Conservation (phyloP, 768 basidiomycete species). For the Suillus luteus region DNA sequence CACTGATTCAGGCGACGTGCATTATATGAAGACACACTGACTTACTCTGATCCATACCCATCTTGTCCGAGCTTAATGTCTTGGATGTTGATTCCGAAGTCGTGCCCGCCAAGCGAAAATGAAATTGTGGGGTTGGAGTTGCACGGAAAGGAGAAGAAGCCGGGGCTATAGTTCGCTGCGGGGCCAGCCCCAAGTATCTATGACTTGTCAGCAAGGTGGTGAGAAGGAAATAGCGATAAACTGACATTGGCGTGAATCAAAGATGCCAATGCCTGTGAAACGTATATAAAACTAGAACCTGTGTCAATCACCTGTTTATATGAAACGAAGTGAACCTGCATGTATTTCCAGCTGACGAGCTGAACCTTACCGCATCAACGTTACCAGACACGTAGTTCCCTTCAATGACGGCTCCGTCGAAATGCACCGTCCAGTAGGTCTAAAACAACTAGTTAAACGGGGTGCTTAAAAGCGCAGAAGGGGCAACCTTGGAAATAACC, state of each 20-base stretch:
- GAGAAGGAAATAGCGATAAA: background rate
- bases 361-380: constrained; percentile 21
- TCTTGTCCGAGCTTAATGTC: constrained; percentile 61
- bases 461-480: background rate
- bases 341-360: constrained; percentile 8
- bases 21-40: constrained; percentile 12
- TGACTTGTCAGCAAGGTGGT: background rate
- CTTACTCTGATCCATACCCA: constrained; percentile 33
- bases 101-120: constrained; percentile 46
- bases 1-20: background rate
- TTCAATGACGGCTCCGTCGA: constrained; percentile 48
- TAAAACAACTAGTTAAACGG: constrained; percentile 24
- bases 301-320: constrained; percentile 62
- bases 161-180: constrained; percentile 44
- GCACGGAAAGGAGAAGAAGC: constrained; percentile 63
- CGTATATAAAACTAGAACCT: constrained; percentile 65
- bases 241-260: constrained; percentile 49
- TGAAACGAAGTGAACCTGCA: background rate
- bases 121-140: constrained; percentile 34
- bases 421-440: constrained; percentile 62
- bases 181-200: constrained; percentile 52
- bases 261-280: constrained; percentile 45
- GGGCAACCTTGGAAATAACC: constrained; percentile 38
- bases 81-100: constrained; percentile 42
- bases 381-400: constrained; percentile 16